Percentiles rank a stretch among this genome's conserved stretches.
Evolutionary conservation across 441 rosid species (phyloP).

Genomic region (Erodium texanum): DNA sequence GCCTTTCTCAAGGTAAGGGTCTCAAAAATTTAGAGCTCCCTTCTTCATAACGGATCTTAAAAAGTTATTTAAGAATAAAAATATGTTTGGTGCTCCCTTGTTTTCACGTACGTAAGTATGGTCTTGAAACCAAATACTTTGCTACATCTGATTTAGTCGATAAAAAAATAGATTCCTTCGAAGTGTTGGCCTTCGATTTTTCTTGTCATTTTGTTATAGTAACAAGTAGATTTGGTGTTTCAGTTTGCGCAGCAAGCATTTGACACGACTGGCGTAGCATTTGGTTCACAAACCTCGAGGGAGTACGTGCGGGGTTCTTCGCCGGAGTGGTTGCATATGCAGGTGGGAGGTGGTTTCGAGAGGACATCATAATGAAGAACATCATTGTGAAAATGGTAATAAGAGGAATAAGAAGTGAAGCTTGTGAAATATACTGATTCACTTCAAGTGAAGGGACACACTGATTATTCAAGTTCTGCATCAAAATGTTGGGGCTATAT

Average conservation of each 20-base stretch:
- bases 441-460: conserved; percentile 22
- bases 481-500: conserved; percentile 17
- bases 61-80: no score
- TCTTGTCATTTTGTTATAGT: no score
- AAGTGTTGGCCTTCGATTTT: no score
- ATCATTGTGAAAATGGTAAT: conserved; percentile 16
- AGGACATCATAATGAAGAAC: conserved; percentile 35
- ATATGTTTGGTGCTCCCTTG: no score
- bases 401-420: conserved; percentile 28
- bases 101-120: no score
- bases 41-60: no score
- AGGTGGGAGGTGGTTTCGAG: conserved; percentile 63
- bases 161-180: no score
- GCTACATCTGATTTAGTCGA: no score
- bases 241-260: conserved; percentile 65
- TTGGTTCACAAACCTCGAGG: conserved; percentile 49
- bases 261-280: conserved; percentile 45
- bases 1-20: no score
- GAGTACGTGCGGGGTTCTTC: conserved; percentile 54
- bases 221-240: conserved; percentile 15
- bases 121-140: no score
- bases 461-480: conserved; percentile 22
- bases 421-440: conserved; percentile 23
- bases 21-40: no score
- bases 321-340: conserved; percentile 89